Conservation (phyloP, 2,329 filamentous ascomycete species). For the Microdochium trichocladiopsis region DNA sequence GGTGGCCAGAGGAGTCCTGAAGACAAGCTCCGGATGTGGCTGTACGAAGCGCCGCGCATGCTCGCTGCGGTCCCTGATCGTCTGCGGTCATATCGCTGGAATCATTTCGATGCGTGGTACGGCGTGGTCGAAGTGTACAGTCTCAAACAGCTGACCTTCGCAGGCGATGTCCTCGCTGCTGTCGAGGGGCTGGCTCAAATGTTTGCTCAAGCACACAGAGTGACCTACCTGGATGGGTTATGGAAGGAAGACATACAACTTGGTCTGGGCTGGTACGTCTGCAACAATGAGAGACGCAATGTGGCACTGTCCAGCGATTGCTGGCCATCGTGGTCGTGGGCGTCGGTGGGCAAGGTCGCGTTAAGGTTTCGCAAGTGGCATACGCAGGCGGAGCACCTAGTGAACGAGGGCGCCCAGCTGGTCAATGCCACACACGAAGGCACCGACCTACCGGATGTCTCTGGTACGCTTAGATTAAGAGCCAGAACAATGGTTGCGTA, state of each 20-base stretch:
- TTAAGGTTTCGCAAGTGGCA: conserved; percentile 4
- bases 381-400: neutral
- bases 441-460: neutral
- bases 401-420: neutral
- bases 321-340: conserved; percentile 13
- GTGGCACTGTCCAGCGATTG: neutral
- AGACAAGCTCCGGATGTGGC: conserved; percentile 6
- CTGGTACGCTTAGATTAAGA: neutral
- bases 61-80: neutral
- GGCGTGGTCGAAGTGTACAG: conserved; percentile 10
- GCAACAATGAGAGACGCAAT: conserved; percentile 8
- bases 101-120: conserved; percentile 7
- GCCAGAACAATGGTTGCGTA: neutral
- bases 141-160: conserved; percentile 5
- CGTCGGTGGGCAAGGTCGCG: conserved; percentile 8
- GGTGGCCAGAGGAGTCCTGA: neutral
- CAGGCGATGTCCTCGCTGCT: conserved; percentile 8
- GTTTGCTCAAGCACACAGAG: conserved; percentile 4
- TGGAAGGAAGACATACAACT: conserved; percentile 10
- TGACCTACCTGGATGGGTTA: conserved; percentile 10
- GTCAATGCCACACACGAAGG: neutral
- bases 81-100: neutral
- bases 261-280: conserved; percentile 12
- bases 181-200: conserved; percentile 8
- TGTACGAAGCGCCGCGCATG: conserved; percentile 5